These are phyloP conservation scores for Blastocystis sp. DNA, from an alignment of 352 stramenopile species.

Conservation along the genomic window DNA sequence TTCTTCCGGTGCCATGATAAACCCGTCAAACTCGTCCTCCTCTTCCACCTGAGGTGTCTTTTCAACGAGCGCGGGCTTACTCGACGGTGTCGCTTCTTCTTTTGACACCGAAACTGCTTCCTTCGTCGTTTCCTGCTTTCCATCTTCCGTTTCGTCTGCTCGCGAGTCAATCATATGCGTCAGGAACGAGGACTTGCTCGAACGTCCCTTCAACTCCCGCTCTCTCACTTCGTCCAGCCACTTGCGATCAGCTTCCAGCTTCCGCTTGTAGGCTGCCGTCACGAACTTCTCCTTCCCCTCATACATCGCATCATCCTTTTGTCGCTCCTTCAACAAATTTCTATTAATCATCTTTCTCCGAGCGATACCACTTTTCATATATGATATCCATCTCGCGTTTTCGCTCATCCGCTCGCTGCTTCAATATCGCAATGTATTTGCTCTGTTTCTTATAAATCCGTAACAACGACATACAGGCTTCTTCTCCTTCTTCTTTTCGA, in stretches of 20 bases:
- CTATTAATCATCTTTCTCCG: background rate
- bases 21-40: background rate
- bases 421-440: slow-evolving; percentile 17
- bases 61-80: too few species aligned
- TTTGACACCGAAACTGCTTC: background rate
- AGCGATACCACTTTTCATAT: background rate
- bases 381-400: slow-evolving; percentile 25
- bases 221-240: slow-evolving; percentile 7
- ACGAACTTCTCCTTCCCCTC: slow-evolving; percentile 76
- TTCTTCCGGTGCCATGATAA: slow-evolving; percentile 20
- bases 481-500: background rate
- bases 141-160: background rate
- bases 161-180: background rate
- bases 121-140: background rate
- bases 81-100: too few species aligned
- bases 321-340: slow-evolving; percentile 67
- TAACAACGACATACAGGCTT: background rate
- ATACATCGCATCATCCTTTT: slow-evolving; percentile 68
- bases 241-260: slow-evolving; percentile 60
- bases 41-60: background rate
- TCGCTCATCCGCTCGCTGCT: background rate
- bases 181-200: background rate
- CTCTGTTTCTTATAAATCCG: background rate
- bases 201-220: background rate
- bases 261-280: slow-evolving; percentile 75